These are phyloP conservation scores for Aspergillus incahuasiensis DNA, from an alignment of 495 filamentous ascomycete species.

Conservation along the genomic window DNA sequence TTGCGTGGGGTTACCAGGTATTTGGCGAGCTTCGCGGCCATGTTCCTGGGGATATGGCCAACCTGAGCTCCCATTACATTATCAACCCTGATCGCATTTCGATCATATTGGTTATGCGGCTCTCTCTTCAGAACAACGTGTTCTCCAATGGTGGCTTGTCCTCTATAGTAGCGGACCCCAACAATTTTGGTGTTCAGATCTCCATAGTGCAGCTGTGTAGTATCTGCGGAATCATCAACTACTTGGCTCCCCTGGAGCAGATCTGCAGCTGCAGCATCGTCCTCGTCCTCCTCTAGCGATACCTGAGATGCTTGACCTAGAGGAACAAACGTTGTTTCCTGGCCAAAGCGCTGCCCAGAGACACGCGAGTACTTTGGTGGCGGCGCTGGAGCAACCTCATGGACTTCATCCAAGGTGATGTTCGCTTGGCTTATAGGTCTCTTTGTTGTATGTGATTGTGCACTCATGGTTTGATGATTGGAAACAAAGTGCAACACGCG, in stretches of 20 bases:
- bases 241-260: constrained; percentile 34
- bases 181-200: constrained; percentile 63
- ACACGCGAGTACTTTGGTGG: constrained; percentile 14
- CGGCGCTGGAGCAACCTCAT: not conserved
- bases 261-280: constrained; percentile 34
- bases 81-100: constrained; percentile 73
- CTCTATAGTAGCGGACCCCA: constrained; percentile 73
- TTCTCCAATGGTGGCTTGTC: constrained; percentile 66
- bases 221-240: constrained; percentile 39
- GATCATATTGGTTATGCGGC: constrained; percentile 67
- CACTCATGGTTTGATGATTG: constrained; percentile 6
- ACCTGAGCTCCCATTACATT: constrained; percentile 79
- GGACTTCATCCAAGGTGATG: constrained; percentile 6
- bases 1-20: constrained; percentile 56
- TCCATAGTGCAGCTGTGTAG: constrained; percentile 48
- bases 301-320: constrained; percentile 30
- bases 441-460: constrained; percentile 6
- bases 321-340: constrained; percentile 33
- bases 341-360: constrained; percentile 30
- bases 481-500: not conserved
- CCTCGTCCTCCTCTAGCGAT: constrained; percentile 32
- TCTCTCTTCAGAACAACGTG: constrained; percentile 65
- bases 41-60: constrained; percentile 65
- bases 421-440: constrained; percentile 11
- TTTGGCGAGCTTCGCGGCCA: constrained; percentile 66